These are phyloP conservation scores for Cicer yamashitae DNA, from an alignment of 306 rosid genomes.

Conservation along the genomic window DNA sequence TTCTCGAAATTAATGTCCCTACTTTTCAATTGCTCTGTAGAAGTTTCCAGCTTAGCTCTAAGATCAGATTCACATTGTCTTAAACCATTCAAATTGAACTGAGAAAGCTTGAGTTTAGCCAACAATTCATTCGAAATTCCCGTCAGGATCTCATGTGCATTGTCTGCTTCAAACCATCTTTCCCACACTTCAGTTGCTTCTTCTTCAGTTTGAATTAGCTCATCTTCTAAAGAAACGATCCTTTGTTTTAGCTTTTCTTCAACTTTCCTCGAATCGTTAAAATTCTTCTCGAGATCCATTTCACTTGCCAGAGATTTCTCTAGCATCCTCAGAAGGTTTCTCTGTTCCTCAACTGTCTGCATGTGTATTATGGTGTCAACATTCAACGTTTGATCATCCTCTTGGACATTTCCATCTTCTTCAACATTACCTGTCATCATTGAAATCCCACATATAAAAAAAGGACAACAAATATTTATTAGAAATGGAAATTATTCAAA, in stretches of 20 bases:
- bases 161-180: conserved; percentile 74
- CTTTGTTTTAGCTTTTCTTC: conserved; percentile 65
- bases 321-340: conserved; percentile 74
- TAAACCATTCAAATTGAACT: conserved; percentile 66
- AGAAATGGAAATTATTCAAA: conserved; percentile 34
- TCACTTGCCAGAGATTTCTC: conserved; percentile 87
- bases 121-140: conserved; percentile 72
- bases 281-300: conserved; percentile 81
- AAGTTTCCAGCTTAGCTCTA: conserved; percentile 59
- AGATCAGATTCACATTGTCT: conserved; percentile 66
- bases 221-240: conserved; percentile 60
- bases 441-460: conserved; percentile 25
- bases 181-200: conserved; percentile 68
- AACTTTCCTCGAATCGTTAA: conserved; percentile 56
- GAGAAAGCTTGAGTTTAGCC: conserved; percentile 69
- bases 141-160: conserved; percentile 56
- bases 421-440: conserved; percentile 58
- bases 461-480: background rate
- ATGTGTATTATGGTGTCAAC: conserved; percentile 51
- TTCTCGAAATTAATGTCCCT: conserved; percentile 48
- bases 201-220: conserved; percentile 60
- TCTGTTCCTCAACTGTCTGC: conserved; percentile 76
- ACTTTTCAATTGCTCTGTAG: conserved; percentile 49
- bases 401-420: conserved; percentile 44
- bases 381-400: conserved; percentile 51